Conservation (phyloP, 2,329 filamentous ascomycete genomes). For the Triangularia verruculosa region DNA sequence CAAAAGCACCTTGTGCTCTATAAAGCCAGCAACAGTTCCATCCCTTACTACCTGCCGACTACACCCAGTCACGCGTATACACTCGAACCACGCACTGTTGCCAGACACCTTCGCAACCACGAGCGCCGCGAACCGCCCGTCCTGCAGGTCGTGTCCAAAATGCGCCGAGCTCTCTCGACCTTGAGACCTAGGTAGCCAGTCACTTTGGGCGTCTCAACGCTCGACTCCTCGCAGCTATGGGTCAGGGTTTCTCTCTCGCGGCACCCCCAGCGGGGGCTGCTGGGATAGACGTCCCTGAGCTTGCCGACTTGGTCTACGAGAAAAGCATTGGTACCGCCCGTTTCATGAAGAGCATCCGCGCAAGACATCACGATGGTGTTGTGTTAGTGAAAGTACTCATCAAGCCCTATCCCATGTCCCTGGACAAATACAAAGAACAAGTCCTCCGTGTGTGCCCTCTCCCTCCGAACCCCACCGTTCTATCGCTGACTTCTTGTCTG, state of each 20-base stretch:
- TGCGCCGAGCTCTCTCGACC: constrained; percentile 15
- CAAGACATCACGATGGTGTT: constrained; percentile 83
- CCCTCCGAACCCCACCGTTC: background rate
- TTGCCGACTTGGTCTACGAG: constrained; percentile 88
- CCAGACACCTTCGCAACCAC: background rate
- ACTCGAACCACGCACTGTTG: background rate
- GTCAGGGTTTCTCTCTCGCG: constrained; percentile 92
- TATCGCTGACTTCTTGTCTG: constrained; percentile 15
- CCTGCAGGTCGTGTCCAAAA: constrained; percentile 18
- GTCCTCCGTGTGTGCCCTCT: constrained; percentile 61
- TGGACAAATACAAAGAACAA: constrained; percentile 73
- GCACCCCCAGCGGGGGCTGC: constrained; percentile 88
- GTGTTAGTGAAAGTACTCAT: constrained; percentile 93
- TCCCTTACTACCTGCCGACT: background rate
- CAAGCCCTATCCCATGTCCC: constrained; percentile 83
- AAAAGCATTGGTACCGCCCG: constrained; percentile 86
- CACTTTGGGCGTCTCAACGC: background rate
- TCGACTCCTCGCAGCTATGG: constrained; percentile 58
- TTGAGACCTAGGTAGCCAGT: constrained; percentile 21
- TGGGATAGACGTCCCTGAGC: constrained; percentile 89
- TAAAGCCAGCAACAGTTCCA: background rate
- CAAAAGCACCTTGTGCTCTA: background rate
- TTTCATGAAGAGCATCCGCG: constrained; percentile 95
- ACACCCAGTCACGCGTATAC: background rate
- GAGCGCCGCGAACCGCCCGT: background rate